These are phyloP conservation scores for Huiozyma sinensis DNA, from an alignment of 805 yeast species.

Conservation along the genomic window DNA sequence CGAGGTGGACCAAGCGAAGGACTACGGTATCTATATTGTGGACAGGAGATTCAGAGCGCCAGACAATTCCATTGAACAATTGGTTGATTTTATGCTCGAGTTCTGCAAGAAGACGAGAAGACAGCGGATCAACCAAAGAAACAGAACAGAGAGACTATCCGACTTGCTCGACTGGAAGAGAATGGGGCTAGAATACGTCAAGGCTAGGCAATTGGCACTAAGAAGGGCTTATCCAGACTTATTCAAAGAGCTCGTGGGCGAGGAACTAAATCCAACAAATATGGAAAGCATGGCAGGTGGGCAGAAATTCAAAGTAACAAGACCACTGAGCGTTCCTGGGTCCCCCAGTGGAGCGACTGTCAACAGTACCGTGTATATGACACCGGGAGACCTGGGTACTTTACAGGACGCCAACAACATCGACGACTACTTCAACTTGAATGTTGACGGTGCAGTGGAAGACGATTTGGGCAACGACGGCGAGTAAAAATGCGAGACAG, in stretches of 20 bases:
- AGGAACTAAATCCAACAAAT: conserved; percentile 20
- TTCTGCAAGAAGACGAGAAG: conserved; percentile 84
- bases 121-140: conserved; percentile 95
- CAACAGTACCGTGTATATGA: conserved; percentile 55
- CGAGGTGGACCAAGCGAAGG: conserved; percentile 68
- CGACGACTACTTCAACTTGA: conserved; percentile 60
- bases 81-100: conserved; percentile 80
- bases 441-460: conserved; percentile 23
- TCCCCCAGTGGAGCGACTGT: conserved; percentile 45
- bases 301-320: conserved; percentile 58
- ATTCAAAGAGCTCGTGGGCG: conserved; percentile 36
- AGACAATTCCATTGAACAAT: conserved; percentile 87
- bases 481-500: not conserved
- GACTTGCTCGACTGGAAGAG: conserved; percentile 95
- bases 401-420: conserved; percentile 78
- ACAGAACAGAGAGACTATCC: conserved; percentile 87
- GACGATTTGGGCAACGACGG: conserved; percentile 32
- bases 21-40: conserved; percentile 94
- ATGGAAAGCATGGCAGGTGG: conserved; percentile 28
- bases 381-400: conserved; percentile 97
- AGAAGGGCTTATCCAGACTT: conserved; percentile 89
- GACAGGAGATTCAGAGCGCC: conserved; percentile 88
- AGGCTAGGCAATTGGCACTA: conserved; percentile 85
- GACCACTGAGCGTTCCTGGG: conserved; percentile 95
- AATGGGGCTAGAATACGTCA: conserved; percentile 93